A percentile compares a stretch with the other conserved stretches of the same genome.
These are phyloP conservation scores for Stemphylium vesicarium DNA, from an alignment of 2,329 filamentous ascomycete species.

Conservation along the genomic window DNA sequence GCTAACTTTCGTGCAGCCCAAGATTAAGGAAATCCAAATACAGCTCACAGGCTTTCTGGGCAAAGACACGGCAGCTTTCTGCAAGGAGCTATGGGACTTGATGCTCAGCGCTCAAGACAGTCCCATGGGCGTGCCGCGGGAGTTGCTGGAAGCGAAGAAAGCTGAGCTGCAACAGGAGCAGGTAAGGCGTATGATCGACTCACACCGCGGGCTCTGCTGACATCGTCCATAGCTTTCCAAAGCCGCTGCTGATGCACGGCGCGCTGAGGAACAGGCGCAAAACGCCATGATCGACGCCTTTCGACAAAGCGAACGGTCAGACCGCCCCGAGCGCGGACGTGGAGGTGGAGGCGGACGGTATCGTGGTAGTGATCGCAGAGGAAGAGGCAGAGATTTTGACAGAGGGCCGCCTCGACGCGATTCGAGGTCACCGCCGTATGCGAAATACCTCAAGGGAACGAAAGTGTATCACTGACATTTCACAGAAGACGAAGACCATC, in stretches of 20 bases:
- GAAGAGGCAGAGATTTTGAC: slow-evolving; percentile 52
- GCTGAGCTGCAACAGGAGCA: slow-evolving; percentile 93
- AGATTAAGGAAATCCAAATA: slow-evolving; percentile 95
- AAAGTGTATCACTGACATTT: slow-evolving; percentile 22
- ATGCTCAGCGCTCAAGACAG: slow-evolving; percentile 88
- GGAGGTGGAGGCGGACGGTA: slow-evolving; percentile 58
- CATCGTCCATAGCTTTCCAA: slow-evolving; percentile 73
- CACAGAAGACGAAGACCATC: slow-evolving; percentile 55
- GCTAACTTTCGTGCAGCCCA: slow-evolving; percentile 66
- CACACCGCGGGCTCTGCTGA: slow-evolving; percentile 24
- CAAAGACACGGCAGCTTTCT: slow-evolving; percentile 86
- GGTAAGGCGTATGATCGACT: slow-evolving; percentile 57
- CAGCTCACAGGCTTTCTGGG: slow-evolving; percentile 94
- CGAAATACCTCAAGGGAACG: background rate
- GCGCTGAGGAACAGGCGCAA: slow-evolving; percentile 67
- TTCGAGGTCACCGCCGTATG: slow-evolving; percentile 58
- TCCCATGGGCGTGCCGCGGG: slow-evolving; percentile 89
- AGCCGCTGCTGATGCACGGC: slow-evolving; percentile 74
- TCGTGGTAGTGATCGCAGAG: slow-evolving; percentile 51
- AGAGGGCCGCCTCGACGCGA: slow-evolving; percentile 55
- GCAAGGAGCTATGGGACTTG: slow-evolving; percentile 91
- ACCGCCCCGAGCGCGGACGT: slow-evolving; percentile 53
- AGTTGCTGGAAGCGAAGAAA: slow-evolving; percentile 95
- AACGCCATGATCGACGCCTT: slow-evolving; percentile 73
- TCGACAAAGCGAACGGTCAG: slow-evolving; percentile 66